Evolutionary conservation across 805 yeast species (phyloP).

Genomic region (Kodamaea neixiangensis): DNA sequence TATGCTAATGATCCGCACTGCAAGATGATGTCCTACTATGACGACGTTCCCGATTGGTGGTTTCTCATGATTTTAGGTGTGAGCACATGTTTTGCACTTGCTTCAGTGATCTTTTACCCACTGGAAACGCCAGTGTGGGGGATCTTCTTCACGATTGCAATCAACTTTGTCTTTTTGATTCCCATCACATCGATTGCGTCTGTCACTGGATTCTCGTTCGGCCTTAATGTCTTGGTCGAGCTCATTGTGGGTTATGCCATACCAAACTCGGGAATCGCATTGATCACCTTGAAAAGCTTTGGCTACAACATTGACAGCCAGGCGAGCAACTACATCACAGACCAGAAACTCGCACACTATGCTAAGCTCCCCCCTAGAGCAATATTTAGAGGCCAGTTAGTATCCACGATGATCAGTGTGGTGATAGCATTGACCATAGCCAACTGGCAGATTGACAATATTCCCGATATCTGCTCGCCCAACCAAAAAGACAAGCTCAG

Average conservation of each 20-base stretch:
- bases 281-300: constrained; percentile 49
- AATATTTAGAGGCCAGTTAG: constrained; percentile 38
- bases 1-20: constrained; percentile 54
- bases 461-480: constrained; percentile 37
- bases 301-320: constrained; percentile 63
- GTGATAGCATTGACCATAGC: constrained; percentile 35
- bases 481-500: constrained; percentile 37
- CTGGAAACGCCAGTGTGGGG: constrained; percentile 67
- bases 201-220: constrained; percentile 59
- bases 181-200: constrained; percentile 66
- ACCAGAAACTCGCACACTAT: constrained; percentile 30
- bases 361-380: constrained; percentile 28
- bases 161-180: constrained; percentile 55
- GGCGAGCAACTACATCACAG: constrained; percentile 53
- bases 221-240: constrained; percentile 63
- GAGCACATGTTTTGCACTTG: constrained; percentile 46
- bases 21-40: constrained; percentile 57
- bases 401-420: constrained; percentile 38
- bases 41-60: constrained; percentile 80
- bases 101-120: constrained; percentile 48
- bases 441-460: constrained; percentile 42
- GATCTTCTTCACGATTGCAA: constrained; percentile 54
- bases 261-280: constrained; percentile 61
- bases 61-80: constrained; percentile 47
- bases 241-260: constrained; percentile 64